Percentiles rank a stretch among this genome's conserved stretches.
phyloP scores from a whole-genome alignment of 2,329 filamentous ascomycete species.

The Colletotrichum camelliae region DNA sequence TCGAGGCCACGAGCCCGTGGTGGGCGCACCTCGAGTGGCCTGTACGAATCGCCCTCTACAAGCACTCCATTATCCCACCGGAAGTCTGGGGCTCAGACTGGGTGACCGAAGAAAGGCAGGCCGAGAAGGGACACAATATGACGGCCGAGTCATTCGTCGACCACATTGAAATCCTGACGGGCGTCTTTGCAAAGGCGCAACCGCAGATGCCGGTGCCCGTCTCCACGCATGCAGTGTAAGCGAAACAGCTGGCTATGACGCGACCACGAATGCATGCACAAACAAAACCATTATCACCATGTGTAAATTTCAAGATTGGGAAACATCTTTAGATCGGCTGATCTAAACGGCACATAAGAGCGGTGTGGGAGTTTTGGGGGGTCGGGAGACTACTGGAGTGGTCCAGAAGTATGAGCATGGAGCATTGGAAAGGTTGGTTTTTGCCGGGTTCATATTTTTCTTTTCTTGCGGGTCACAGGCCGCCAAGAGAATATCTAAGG shows the following conservation, averaged over 20 bases:
- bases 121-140: conserved; percentile 31
- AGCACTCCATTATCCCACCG: conserved; percentile 56
- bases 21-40: conserved; percentile 68
- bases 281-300: neutral
- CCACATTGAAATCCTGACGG: conserved; percentile 52
- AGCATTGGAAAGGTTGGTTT: neutral
- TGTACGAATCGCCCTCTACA: conserved; percentile 62
- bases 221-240: conserved; percentile 14
- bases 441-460: neutral
- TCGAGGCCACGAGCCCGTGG: conserved; percentile 64
- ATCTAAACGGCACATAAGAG: neutral
- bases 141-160: conserved; percentile 38
- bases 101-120: conserved; percentile 45
- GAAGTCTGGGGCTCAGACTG: conserved; percentile 63
- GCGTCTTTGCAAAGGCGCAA: conserved; percentile 37
- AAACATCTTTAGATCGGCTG: neutral
- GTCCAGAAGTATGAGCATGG: neutral
- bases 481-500: neutral
- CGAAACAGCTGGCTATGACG: conserved; percentile 12
- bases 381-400: neutral
- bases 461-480: neutral
- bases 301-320: neutral
- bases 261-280: neutral
- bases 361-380: neutral
- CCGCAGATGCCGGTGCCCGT: conserved; percentile 30